Evolutionary conservation across 2,329 filamentous ascomycete species (phyloP).

Genomic region (Paecilomyces dactylethromorphus): DNA sequence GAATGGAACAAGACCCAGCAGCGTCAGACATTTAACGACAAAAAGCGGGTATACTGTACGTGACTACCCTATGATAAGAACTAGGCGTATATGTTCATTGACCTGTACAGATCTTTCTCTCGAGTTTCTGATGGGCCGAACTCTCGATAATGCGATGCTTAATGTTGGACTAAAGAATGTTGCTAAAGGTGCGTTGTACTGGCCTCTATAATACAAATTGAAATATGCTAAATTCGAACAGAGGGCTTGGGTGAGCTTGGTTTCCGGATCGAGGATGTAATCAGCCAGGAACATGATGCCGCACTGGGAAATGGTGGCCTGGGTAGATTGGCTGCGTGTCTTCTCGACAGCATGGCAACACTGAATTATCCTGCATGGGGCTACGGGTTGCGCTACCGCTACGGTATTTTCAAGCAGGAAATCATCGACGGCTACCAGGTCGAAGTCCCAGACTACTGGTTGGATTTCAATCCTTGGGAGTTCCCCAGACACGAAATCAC

Average conservation of each 20-base stretch:
- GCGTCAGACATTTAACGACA: slow-evolving; percentile 81
- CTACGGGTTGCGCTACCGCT: slow-evolving; percentile 90
- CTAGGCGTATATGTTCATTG: slow-evolving; percentile 1
- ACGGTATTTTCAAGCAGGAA: slow-evolving; percentile 99
- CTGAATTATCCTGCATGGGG: slow-evolving; percentile 97
- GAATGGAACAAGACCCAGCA: slow-evolving; percentile 99
- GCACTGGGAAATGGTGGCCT: slow-evolving; percentile 94
- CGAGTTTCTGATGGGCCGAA: slow-evolving; percentile 95
- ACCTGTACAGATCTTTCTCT: slow-evolving; percentile 68
- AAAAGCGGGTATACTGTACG: slow-evolving; percentile 86
- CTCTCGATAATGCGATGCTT: slow-evolving; percentile 96
- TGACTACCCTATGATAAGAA: neutral
- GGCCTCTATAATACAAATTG: slow-evolving; percentile 7
- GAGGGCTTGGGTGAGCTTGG: slow-evolving; percentile 83
- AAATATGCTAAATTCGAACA: slow-evolving; percentile 30
- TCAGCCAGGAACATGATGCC: slow-evolving; percentile 90
- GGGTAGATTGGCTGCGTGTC: slow-evolving; percentile 89
- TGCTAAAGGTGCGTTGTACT: slow-evolving; percentile 60
- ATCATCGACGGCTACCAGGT: slow-evolving; percentile 98
- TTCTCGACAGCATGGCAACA: slow-evolving; percentile 90
- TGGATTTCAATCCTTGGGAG: slow-evolving; percentile 99
- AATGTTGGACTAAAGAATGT: slow-evolving; percentile 84
- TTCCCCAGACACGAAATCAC: slow-evolving; percentile 93
- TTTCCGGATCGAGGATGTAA: slow-evolving; percentile 94
- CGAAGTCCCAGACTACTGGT: slow-evolving; percentile 97